Conservation (phyloP, 2,329 filamentous ascomycete species). For the Rhytidhysteron rufulum region DNA sequence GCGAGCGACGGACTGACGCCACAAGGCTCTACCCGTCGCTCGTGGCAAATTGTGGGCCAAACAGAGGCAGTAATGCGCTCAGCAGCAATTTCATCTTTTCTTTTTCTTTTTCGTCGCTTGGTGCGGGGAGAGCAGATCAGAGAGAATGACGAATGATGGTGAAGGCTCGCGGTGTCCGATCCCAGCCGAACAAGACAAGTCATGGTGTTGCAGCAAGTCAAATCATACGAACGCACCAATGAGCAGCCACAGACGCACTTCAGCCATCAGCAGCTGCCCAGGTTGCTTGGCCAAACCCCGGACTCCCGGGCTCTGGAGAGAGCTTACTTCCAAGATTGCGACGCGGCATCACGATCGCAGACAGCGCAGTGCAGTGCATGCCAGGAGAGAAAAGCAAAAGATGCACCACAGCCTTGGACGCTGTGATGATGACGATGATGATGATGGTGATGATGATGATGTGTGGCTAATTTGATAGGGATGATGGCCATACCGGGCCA, state of each 20-base stretch:
- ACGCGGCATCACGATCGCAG: not conserved
- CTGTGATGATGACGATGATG: no score
- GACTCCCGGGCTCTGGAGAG: no score
- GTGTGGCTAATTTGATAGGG: not conserved
- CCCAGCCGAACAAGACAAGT: not conserved
- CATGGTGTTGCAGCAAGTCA: no score
- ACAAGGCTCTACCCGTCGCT: no score
- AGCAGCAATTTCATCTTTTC: not conserved
- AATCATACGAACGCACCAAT: not conserved
- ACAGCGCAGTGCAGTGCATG: no score
- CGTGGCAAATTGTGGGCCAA: no score
- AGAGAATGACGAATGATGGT: not conserved
- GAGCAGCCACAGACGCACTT: not conserved
- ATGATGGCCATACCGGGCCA: no score
- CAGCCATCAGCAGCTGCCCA: no score
- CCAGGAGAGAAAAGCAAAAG: no score
- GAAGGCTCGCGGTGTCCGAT: not conserved
- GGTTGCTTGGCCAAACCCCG: not conserved
- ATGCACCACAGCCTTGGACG: no score
- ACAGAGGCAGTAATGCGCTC: not conserved
- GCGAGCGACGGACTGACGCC: not conserved
- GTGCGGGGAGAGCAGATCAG: not conserved
- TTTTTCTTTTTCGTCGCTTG: not conserved
- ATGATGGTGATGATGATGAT: no score
- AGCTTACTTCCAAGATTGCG: not conserved